A percentile compares a stretch with the other conserved stretches of the same genome.
These are phyloP conservation scores for Pseudocercospora pini-densiflorae DNA, from an alignment of 2,329 filamentous ascomycete species.

Conservation along the genomic window DNA sequence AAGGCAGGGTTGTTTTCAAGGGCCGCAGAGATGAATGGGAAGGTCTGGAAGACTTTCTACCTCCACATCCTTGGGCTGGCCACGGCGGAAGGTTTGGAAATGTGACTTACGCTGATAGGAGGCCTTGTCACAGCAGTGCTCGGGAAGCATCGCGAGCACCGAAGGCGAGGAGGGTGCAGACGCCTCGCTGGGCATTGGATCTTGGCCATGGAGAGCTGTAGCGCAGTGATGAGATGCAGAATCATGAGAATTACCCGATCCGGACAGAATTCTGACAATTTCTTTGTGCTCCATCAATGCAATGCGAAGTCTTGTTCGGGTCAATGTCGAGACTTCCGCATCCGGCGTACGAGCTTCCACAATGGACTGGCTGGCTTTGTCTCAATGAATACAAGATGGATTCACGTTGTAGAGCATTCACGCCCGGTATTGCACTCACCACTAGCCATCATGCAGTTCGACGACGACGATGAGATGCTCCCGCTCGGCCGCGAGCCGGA, in stretches of 20 bases:
- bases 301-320: not conserved
- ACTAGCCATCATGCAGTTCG: not conserved
- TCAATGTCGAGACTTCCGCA: not conserved
- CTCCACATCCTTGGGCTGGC: not conserved
- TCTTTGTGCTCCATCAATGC: not conserved
- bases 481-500: not conserved
- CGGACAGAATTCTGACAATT: not conserved
- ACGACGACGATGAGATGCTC: not conserved
- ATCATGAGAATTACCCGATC: not conserved
- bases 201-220: not conserved
- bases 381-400: not conserved
- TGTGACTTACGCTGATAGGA: not conserved
- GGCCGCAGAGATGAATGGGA: not conserved
- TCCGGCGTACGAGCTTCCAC: not conserved
- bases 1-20: not conserved
- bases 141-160: not conserved
- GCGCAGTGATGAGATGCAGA: not conserved
- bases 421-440: not conserved
- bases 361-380: not conserved
- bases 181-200: not conserved
- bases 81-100: not conserved
- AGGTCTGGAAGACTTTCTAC: slow-evolving; percentile 5
- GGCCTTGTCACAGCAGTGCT: not conserved
- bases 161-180: not conserved
- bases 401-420: not conserved